A percentile compares a stretch with the other conserved stretches of the same genome.
phyloP scores from a whole-genome alignment of 495 filamentous ascomycete genomes.

The Poronia punctata region DNA sequence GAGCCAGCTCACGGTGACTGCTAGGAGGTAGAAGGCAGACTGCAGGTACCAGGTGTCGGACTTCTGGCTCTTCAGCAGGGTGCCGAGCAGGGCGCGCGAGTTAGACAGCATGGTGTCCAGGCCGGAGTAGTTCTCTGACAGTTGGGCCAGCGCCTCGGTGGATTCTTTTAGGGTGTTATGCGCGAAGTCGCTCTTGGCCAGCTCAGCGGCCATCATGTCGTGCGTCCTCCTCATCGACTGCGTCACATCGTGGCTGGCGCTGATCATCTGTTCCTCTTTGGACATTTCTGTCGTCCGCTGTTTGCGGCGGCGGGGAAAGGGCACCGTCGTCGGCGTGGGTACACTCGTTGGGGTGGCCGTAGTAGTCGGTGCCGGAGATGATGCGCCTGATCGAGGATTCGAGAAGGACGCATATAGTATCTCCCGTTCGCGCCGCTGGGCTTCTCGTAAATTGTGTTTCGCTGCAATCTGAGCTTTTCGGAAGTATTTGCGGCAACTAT shows the following conservation, averaged over 20 bases:
- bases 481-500: conserved; percentile 65
- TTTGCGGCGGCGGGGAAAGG: conserved; percentile 12
- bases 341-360: conserved; percentile 14
- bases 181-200: conserved; percentile 79
- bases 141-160: conserved; percentile 68
- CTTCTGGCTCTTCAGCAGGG: conserved; percentile 79
- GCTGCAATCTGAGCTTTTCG: conserved; percentile 79
- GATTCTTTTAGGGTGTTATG: conserved; percentile 77
- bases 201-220: conserved; percentile 70
- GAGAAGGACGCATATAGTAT: conserved; percentile 61
- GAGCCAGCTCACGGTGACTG: conserved; percentile 74
- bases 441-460: conserved; percentile 64
- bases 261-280: conserved; percentile 58
- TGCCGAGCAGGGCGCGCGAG: conserved; percentile 66
- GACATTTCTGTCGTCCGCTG: conserved; percentile 22
- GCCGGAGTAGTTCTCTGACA: conserved; percentile 70
- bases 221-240: conserved; percentile 77
- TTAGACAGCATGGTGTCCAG: conserved; percentile 69
- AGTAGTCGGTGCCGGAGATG: conserved; percentile 19
- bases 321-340: too few species aligned
- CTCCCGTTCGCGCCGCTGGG: conserved; percentile 68
- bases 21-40: conserved; percentile 74
- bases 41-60: conserved; percentile 95
- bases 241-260: conserved; percentile 78
- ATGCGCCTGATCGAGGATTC: conserved; percentile 30